Base-by-base conservation (phyloP, 768 basidiomycete genomes). In the Suillus cothurnatus region DNA sequence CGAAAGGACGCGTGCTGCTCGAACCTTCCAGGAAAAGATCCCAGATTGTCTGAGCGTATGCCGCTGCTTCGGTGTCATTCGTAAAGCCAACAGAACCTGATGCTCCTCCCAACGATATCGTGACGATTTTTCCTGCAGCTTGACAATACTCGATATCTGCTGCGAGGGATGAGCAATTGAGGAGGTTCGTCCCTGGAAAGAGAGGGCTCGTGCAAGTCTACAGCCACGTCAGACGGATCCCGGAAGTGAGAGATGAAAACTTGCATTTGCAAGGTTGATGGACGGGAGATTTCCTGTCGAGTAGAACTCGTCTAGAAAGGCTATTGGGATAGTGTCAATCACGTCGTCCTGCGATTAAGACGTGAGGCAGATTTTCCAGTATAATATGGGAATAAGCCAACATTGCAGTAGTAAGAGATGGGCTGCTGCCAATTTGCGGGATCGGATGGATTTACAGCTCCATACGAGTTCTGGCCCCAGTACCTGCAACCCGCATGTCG, bases 41-140 rank as follows among this genome's bases (percentile, higher is more conserved):
- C 91, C 91, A 92, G 61, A 93, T 85, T 0, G 85, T 86, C 61
- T 87, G 79, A 0, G 86, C 90, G 72, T 90, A 92, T 4, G 79
- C 73, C 15, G 75, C 70, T 2, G 86, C 91, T 68, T 90, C 84
- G 2, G 79, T 74, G 64, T 86, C 88, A 55, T 83, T 85, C 49
- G 80, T 71, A 71, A 92, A 92, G 7, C 84, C 84, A 23, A 83
- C 86, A 23, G 83, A 81, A 21, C 89, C 90, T 3, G 84, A 85
- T 4, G 86, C 87, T 28, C 88, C 88, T 38, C 88, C 88, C 38
- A 88, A 74, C 45, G 85, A 86, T 32, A 86, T 72, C 11, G 86
- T 87, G 28, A 87, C 71, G n/a, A 85, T 80, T 69, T 89, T 89
- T 4, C 88, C 88, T 61, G 84, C 84, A 36, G 80, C 75, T 74